Base-by-base conservation (phyloP, 352 stramenopile species). In the Thraustochytrium sp. region DNA sequence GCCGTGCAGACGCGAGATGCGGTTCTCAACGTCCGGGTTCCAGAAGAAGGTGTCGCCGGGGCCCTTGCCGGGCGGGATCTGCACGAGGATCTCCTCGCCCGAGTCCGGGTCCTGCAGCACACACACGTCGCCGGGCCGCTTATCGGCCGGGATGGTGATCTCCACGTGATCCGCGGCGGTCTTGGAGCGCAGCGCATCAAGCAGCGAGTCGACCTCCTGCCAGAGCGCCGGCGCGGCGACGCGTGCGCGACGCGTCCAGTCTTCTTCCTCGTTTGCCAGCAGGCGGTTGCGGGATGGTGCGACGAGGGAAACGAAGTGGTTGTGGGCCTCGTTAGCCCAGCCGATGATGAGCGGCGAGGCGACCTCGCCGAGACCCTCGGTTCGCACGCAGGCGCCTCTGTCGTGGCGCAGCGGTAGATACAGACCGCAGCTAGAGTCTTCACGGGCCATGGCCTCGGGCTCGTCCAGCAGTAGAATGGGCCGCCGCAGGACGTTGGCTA, bases 271-370 rank as follows among this genome's bases (percentile, higher is more conserved):
- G n/a, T 16, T 64, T 21, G 68, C 68, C 1, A 80, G 16, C 13
- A 80, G 23, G 26, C 31, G 36, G 37, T 63, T 61, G 16, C 49
- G 48, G 5, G 68, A 65, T 3, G 68, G 68, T 3, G 26, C 51
- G 1, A 80, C 37, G 29, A 80, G 68, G n/a, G 68, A 80, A 34
- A 80, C 68, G 46, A 80, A 80, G 34, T 80, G 68, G 42, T 80
- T 80, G 21, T 64, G 34, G 18, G 48, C 68, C 68, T 23, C 68
- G 37, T 38, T 64, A 26, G 68, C 68, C 68, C 68, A 80, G 44
- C 68, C 68, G 38, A 80, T 80, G 0, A 80, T 42, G 8, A 80
- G 29, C 46, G 68, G 68, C 2, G 48, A 65, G 21, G 46, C 48
- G 44, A 80, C 53, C 48, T 80, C 53, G n/a, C 68, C 68, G 11